Evolutionary conservation across 352 stramenopile species (phyloP).

Genomic region (Phytopythium boreale): DNA sequence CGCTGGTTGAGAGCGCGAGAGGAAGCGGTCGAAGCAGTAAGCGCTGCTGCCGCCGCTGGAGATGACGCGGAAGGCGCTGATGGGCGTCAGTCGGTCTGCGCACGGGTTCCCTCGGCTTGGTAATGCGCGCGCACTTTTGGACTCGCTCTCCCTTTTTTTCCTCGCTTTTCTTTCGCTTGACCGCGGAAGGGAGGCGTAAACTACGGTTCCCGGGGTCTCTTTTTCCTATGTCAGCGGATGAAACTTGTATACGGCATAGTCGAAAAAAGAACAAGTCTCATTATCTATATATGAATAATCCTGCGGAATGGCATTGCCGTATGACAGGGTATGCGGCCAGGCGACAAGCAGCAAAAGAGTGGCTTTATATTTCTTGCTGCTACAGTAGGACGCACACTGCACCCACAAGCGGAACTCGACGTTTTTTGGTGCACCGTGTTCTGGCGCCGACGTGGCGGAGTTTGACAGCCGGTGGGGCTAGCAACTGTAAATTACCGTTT

Average conservation of each 20-base stretch:
- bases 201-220: not conserved
- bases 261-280: not conserved
- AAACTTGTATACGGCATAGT: not conserved
- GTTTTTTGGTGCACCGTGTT: not conserved
- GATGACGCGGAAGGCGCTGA: not conserved
- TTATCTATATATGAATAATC: not conserved
- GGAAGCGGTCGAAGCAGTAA: not conserved
- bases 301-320: not conserved
- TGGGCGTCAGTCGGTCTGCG: not conserved
- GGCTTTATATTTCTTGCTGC: not conserved
- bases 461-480: not conserved
- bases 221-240: not conserved
- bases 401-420: not conserved
- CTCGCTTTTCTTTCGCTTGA: slow-evolving; percentile 3
- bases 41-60: too few relatives aligned
- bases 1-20: not conserved
- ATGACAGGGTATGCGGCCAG: not conserved
- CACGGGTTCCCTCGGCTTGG: not conserved
- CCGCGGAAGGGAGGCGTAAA: not conserved
- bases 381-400: not conserved
- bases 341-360: not conserved
- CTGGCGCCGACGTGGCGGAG: not conserved
- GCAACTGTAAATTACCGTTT: too few relatives aligned
- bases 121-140: not conserved
- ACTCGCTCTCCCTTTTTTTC: slow-evolving; percentile 1